These are phyloP conservation scores for Dryas integrifolia DNA, from an alignment of 331 rosid genomes.

Conservation along the genomic window DNA sequence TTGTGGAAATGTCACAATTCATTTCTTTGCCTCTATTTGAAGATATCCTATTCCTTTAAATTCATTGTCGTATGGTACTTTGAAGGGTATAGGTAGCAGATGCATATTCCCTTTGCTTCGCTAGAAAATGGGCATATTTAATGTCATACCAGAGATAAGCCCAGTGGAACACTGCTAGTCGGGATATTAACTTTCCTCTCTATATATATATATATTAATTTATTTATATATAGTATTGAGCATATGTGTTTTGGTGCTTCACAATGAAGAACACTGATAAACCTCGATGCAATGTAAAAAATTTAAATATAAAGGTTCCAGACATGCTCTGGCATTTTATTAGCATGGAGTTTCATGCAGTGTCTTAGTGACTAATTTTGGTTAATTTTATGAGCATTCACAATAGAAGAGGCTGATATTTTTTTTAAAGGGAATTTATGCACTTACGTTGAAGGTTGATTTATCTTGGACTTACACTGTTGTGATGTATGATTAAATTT, in stretches of 20 bases:
- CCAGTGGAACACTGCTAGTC: background rate
- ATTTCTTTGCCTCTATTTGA: background rate
- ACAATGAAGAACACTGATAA: background rate
- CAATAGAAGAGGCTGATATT: background rate
- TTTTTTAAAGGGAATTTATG: background rate
- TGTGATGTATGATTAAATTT: background rate
- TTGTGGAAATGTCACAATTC: background rate
- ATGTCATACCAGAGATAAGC: background rate
- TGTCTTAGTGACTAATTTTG: background rate
- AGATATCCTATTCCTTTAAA: background rate
- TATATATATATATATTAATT: background rate
- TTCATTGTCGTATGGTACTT: background rate
- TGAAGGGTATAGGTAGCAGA: background rate
- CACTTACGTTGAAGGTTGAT: background rate
- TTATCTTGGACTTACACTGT: background rate
- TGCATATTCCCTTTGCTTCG: slow-evolving; percentile 1
- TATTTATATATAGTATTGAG: background rate
- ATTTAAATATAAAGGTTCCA: background rate
- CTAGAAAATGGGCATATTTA: background rate
- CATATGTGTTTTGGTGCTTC: background rate
- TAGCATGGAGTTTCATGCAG: background rate
- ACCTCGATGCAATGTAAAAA: background rate
- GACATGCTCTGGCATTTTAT: background rate
- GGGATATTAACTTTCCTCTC: background rate
- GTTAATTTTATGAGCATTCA: background rate